phyloP scores from a whole-genome alignment of 257 asterid genomes.

The Parsonsia alboflavescens region DNA sequence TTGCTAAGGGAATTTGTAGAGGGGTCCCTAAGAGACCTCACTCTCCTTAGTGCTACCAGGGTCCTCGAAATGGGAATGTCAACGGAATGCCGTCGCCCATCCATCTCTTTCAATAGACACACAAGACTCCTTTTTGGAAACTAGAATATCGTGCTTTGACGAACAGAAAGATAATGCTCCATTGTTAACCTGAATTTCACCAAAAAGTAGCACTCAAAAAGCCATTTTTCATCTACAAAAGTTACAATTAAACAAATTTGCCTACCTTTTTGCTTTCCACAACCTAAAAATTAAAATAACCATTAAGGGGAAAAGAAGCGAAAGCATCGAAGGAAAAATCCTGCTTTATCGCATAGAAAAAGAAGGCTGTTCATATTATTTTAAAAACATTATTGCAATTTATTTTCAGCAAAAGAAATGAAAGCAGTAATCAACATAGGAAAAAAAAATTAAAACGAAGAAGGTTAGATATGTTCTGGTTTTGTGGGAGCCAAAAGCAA shows the following conservation, averaged over 20 bases:
- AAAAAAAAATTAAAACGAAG: no score
- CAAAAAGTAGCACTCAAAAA: constrained; percentile 21
- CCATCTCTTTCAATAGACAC: constrained; percentile 45
- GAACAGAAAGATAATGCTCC: constrained; percentile 17
- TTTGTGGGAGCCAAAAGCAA: not conserved
- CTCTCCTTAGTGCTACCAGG: constrained; percentile 73
- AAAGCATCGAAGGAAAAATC: not conserved
- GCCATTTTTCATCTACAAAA: constrained; percentile 1
- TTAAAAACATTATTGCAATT: not conserved
- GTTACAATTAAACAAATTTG: constrained; percentile 2
- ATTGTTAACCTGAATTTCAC: constrained; percentile 38
- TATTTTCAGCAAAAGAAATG: not conserved
- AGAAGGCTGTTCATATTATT: not conserved
- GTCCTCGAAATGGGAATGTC: constrained; percentile 76
- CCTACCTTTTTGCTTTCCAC: not conserved
- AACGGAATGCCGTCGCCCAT: constrained; percentile 78
- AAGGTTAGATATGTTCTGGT: not conserved
- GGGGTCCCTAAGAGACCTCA: constrained; percentile 90
- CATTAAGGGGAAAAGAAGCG: not conserved
- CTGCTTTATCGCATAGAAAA: not conserved
- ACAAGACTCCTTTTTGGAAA: not conserved
- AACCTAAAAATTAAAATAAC: not conserved
- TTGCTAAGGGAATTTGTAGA: constrained; percentile 68
- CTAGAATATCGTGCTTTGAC: constrained; percentile 7
- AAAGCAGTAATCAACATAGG: not conserved